Evolutionary conservation across 2,329 filamentous ascomycete genomes (phyloP), one percentile per base, ranked within the genome.

Genomic region (Paraconiothyrium sp.): DNA sequence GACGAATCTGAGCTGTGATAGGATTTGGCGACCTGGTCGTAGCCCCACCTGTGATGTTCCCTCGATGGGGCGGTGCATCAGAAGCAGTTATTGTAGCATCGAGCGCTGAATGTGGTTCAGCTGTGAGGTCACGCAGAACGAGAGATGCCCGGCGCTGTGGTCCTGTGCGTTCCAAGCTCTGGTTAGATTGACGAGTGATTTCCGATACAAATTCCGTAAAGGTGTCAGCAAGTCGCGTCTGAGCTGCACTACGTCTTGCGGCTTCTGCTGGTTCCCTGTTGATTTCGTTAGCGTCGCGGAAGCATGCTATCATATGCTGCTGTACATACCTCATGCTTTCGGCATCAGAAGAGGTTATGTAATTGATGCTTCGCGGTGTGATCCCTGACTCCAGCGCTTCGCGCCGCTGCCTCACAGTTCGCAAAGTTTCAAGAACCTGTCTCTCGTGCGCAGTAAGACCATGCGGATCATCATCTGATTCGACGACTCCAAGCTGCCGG

Each of bases 391-490:
- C 75, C 13, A 79, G 72, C n/a, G 73, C 77, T 62, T 82, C 80
- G 51, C 81, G 75, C 20, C 80, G 71, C 55, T 81, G 79, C 59
- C 81, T 70, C 16, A 79, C 79, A 11, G 77, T 81, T 8, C 81
- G 75, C 16, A 84, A 61, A n/a, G 79, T 75, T 54, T 83, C 81
- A 22, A 84, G 68, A 14, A 84, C 79, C 47, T 81, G 78, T 59
- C 82, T 77, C 64, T 84, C 82, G 46, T 80, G 74, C 20, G 77
- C 73, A 14, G 80, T 83, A 48, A 84, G 69, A 2, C 82, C 82
- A 64, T 80, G 76, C 8, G 81, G 81, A 67, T 84, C 82, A 57
- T 82, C 76, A 60, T 80, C 79, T 27, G 78, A 74, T 50, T 79
- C 75, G 37, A 79, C 75, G 59, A 76, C 67, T 65, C 77, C 75